A percentile compares a stretch with the other conserved stretches of the same genome.
Evolutionary conservation across 345 rosid genomes (phyloP).

Genomic region (Linum usitatissimum): DNA sequence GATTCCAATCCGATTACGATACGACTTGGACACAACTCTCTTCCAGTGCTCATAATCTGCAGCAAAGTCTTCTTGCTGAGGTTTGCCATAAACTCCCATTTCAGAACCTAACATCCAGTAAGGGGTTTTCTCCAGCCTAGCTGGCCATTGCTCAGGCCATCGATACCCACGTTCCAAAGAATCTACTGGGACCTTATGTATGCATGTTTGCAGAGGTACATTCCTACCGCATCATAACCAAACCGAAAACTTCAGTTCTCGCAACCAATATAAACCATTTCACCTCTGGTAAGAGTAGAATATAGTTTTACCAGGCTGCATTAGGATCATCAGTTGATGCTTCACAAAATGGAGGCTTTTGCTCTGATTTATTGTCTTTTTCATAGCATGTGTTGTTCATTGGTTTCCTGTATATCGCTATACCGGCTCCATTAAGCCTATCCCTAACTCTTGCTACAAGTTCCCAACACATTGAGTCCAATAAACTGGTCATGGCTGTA

Average conservation of each 20-base stretch:
- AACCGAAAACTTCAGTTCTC: background rate
- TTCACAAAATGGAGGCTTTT: constrained; percentile 63
- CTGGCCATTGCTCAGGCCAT: constrained; percentile 95
- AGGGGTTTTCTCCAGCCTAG: constrained; percentile 70
- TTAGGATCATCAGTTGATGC: constrained; percentile 69
- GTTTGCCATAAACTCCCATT: constrained; percentile 93
- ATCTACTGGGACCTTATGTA: constrained; percentile 72
- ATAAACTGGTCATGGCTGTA: background rate
- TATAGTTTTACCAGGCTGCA: constrained; percentile 63
- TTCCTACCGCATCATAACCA: constrained; percentile 36
- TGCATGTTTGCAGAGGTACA: constrained; percentile 78
- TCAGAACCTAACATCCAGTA: constrained; percentile 75
- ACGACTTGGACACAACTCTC: constrained; percentile 71
- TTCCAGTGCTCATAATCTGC: constrained; percentile 85
- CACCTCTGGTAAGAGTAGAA: background rate
- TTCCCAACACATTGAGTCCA: background rate
- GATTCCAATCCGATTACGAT: constrained; percentile 69
- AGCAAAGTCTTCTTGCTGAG: constrained; percentile 76
- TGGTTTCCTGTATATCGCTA: background rate
- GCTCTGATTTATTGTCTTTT: constrained; percentile 35
- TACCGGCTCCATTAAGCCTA: background rate
- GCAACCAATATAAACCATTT: too few species aligned
- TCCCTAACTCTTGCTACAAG: background rate
- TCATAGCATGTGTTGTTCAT: background rate
- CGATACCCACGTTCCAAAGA: constrained; percentile 64